Base-by-base conservation (phyloP, 2,329 filamentous ascomycete species). In the Penicillium sp. region DNA sequence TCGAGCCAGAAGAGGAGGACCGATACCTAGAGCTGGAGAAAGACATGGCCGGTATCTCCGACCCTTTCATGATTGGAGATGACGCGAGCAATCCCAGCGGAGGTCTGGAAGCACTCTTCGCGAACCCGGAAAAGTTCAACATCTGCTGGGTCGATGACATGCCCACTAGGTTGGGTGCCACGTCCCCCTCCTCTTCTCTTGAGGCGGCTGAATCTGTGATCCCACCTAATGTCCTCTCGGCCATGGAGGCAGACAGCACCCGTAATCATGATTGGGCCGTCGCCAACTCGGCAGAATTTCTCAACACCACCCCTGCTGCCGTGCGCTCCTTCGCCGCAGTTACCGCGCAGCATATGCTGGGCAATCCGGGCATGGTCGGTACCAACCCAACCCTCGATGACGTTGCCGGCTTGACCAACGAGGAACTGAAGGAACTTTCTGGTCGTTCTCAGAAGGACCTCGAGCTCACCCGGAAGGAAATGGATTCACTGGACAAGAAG, bases 391-490 rank as follows among this genome's bases (percentile, higher is more conserved):
- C 70, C 26, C 62, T 77, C 26, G 74, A 76, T 22, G 73, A 76
- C 24, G 68, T 79, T 10, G 71, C 75, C 26, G 74, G 69, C 6
- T 73, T 79, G 69, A 73, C 76, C 16, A 68, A 72, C 35, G 72
- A 75, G 34, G 73, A 76, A 37, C 62, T 79, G 24, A 69, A 71
- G 39, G 62, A 68, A 14, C 74, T 77, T 49, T 70, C 76, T 13
- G 61, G 70, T 42, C 72, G 71, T 44, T 75, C 75, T 5, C 74
- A 78, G 29, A 83, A 86, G 51, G 88, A 93, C 72, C 86, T 92
- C 75, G 88, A 92, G 62, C 78, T 79, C 10, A 82, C 92, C 63
- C 85, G 87, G 71, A 81, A 81, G 63, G 87, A 93, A 57, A 86
- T 92, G 65, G 80, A 79, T 53, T 56, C 67, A 5, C 66, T 76